Base-by-base conservation (phyloP, 192 early-diverging fungal species). In the Coemansia biformis region DNA sequence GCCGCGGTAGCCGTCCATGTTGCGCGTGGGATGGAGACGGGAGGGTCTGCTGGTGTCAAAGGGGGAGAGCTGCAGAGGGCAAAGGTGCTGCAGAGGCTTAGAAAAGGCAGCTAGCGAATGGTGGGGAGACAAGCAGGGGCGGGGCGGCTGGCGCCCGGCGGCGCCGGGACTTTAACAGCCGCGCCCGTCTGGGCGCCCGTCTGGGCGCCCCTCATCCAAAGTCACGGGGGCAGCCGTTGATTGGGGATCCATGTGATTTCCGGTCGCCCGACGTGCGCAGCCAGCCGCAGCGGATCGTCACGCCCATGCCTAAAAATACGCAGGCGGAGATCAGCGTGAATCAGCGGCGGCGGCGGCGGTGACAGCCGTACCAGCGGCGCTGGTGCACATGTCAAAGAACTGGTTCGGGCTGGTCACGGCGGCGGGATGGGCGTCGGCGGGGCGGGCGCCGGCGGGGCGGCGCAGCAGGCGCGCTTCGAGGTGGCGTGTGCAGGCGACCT, bases 331-430 rank as follows among this genome's bases (percentile, higher is more conserved):
- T 21, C 33, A 23, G 21, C 23, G 46, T 6, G 24, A 26, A 26
- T 26, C 24, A 26, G 24, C 24, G 24, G 24, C 16, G 15, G 48
- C 7, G 14, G 48, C 28, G 14, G 36, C n/a, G 14, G 43, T n/a
- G n/a, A n/a, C n/a, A n/a, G n/a, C n/a, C n/a, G n/a, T n/a, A n/a
- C n/a, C n/a, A n/a, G n/a, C 15, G 4, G 43, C 43, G 43, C 22
- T 53, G 10, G 63, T 23, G 54, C 79, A 79, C 66, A 83, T 56
- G 60, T 95, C 90, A 73, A 87, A 92, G 63, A 82, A 98, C 65
- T 90, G 86, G 75, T 98, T 98, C 11, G 95, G 95, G 75, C 96
- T 92, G 46, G 83, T 81, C 46, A 98, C 84, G n/a, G 83, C 53
- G 23, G 84, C 84, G 11, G 86, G 58, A 3, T 38, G 50, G 11